Percentiles rank a stretch among this genome's conserved stretches.
phyloP scores from a whole-genome alignment of 31 red algal genomes.

The Asparagopsis taxiformis region DNA sequence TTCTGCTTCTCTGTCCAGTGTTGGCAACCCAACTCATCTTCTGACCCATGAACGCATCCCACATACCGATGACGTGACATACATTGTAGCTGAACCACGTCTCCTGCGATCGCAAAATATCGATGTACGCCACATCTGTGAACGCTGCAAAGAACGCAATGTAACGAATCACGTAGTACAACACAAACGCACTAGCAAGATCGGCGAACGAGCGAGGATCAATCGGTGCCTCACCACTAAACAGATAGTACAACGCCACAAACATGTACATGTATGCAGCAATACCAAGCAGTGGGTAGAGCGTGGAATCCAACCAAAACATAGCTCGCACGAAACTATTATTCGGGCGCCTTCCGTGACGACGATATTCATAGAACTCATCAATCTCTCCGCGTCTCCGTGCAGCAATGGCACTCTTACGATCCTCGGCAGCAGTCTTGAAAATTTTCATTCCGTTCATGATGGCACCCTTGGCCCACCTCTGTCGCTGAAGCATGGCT shows the following conservation, averaged over 20 bases:
- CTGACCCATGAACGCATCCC: conserved; percentile 49
- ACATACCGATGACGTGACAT: conserved; percentile 71
- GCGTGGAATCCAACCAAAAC: conserved; percentile 73
- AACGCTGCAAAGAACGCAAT: conserved; percentile 77
- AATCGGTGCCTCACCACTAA: conserved; percentile 65
- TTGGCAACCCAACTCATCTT: conserved; percentile 80
- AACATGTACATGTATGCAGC: conserved; percentile 70
- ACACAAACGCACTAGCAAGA: conserved; percentile 58
- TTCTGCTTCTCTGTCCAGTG: conserved; percentile 67
- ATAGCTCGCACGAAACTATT: conserved; percentile 74
- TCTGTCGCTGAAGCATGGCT: conserved; percentile 77
- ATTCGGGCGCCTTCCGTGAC: conserved; percentile 59
- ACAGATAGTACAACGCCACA: conserved; percentile 42
- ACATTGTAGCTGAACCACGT: conserved; percentile 85
- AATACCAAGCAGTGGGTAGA: conserved; percentile 73
- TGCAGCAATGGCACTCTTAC: conserved; percentile 20
- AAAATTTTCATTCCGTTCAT: conserved; percentile 85
- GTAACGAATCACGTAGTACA: conserved; percentile 73
- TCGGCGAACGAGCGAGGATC: conserved; percentile 27
- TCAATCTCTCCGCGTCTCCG: conserved; percentile 64
- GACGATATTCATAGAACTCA: conserved; percentile 77
- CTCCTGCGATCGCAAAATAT: conserved; percentile 70
- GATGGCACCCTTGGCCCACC: conserved; percentile 82
- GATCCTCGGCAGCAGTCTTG: conserved; percentile 11
- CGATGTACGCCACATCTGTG: conserved; percentile 40